Conservation (phyloP, 2,329 filamentous ascomycete genomes). For the Aspergillus sp. region DNA sequence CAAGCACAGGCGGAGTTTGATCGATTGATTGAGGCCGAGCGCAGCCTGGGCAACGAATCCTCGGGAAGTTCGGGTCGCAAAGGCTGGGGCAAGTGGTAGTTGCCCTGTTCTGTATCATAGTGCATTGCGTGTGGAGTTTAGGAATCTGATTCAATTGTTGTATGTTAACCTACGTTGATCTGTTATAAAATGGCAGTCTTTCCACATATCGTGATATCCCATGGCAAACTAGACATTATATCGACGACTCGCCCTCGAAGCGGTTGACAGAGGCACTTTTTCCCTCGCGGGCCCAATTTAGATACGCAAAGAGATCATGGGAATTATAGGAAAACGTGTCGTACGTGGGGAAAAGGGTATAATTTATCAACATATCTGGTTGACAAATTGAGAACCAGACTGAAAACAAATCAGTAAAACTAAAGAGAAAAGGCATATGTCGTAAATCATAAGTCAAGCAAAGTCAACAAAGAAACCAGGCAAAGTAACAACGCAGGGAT, state of each 20-base stretch:
- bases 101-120: conserved; percentile 6
- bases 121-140: not conserved
- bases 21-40: conserved; percentile 41
- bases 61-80: conserved; percentile 1
- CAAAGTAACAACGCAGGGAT: conserved; percentile 3
- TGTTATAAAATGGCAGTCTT: not conserved
- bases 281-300: conserved; percentile 14
- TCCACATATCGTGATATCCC: too few species aligned
- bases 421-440: conserved; percentile 5
- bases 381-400: conserved; percentile 3
- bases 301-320: conserved; percentile 7
- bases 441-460: conserved; percentile 16
- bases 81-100: conserved; percentile 20
- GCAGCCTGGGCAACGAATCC: conserved; percentile 23
- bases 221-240: too few species aligned
- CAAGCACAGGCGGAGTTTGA: conserved; percentile 46
- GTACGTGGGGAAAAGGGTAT: conserved; percentile 4
- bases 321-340: not conserved
- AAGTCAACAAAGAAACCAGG: conserved; percentile 6
- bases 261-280: conserved; percentile 7
- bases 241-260: too few species aligned
- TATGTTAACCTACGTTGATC: not conserved
- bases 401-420: conserved; percentile 14
- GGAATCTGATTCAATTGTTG: not conserved
- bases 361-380: conserved; percentile 1